Conservation (phyloP, 2,329 filamentous ascomycete species). For the Sclerotinia nivalis region DNA sequence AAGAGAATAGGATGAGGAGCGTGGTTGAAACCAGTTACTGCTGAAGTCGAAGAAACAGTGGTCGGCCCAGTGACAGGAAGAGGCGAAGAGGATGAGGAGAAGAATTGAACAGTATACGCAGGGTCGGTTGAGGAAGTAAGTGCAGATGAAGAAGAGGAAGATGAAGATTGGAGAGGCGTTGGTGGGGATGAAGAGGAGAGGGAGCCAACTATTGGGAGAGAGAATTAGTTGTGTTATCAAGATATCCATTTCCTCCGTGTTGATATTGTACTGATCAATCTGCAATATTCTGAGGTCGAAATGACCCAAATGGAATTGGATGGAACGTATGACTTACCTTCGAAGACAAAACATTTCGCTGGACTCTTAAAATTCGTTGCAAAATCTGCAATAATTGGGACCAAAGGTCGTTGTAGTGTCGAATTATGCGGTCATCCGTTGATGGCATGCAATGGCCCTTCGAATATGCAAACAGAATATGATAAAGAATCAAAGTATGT, state of each 20-base stretch:
- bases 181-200: slow-evolving; percentile 83
- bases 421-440: slow-evolving; percentile 34
- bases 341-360: slow-evolving; percentile 60
- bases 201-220: slow-evolving; percentile 65
- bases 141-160: slow-evolving; percentile 85
- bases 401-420: slow-evolving; percentile 20
- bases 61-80: slow-evolving; percentile 86
- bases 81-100: slow-evolving; percentile 90
- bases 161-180: slow-evolving; percentile 85
- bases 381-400: neutral
- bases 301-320: neutral
- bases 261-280: neutral
- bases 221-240: slow-evolving; percentile 10
- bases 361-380: neutral
- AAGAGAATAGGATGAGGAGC: slow-evolving; percentile 42
- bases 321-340: slow-evolving; percentile 47
- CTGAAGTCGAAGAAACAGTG: slow-evolving; percentile 89
- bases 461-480: slow-evolving; percentile 14
- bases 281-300: neutral
- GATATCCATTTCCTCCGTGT: neutral
- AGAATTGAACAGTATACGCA: slow-evolving; percentile 98
- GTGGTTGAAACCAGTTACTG: slow-evolving; percentile 91
- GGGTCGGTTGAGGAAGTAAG: slow-evolving; percentile 93
- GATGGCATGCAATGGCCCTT: slow-evolving; percentile 12
- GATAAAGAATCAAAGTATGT: slow-evolving; percentile 6